Base-by-base conservation (phyloP, 805 yeast species). In the Metschnikowia picachoensis region DNA sequence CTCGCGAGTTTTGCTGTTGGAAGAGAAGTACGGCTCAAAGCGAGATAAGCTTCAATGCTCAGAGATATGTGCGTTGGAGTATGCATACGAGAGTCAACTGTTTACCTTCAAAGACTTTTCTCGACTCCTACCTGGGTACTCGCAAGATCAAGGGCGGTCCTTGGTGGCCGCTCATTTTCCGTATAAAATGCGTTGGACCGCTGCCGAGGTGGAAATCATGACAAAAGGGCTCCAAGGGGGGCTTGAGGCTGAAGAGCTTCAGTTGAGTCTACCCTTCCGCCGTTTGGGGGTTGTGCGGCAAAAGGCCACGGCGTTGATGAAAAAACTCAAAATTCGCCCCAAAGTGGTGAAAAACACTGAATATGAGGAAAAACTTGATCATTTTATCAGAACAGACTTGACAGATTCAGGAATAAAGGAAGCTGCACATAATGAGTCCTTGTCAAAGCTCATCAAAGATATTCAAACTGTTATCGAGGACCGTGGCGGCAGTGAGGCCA, bases 331-430 rank as follows among this genome's bases (percentile, higher is more conserved):
- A n/a, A 25, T 48, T 12, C 14, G 29, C 11, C 37, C 48, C 5
- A 29, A 36, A 3, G 37, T 28, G 30, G 29, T 41, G 15, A 44
- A 41, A 35, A 35, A 42, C 27, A 28, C 7, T n/a, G 50, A 36
- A n/a, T 51, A 54, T 41, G 37, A 39, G 31, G 48, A 45, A 15
- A 30, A 14, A 10, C 43, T 56, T n/a, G 44, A 37, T 10, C 16
- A 12, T 30, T 47, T 56, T 37, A 50, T 60, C 15, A 20, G 44
- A 1, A 43, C 39, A 6, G 65, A 62, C 44, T 50, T 61, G 35
- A 56, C 63, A 13, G 37, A 35, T 20, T 31, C 46, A 2, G 49
- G 55, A 2, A 40, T 62, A 8, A 43, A 48, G 25, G 37, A 41
- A 6, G 59, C 53, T 20, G 59, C 61, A 8, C 43, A 47, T n/a